Conservation (phyloP, 495 filamentous ascomycete genomes). For the Penicillium coprophilum region DNA sequence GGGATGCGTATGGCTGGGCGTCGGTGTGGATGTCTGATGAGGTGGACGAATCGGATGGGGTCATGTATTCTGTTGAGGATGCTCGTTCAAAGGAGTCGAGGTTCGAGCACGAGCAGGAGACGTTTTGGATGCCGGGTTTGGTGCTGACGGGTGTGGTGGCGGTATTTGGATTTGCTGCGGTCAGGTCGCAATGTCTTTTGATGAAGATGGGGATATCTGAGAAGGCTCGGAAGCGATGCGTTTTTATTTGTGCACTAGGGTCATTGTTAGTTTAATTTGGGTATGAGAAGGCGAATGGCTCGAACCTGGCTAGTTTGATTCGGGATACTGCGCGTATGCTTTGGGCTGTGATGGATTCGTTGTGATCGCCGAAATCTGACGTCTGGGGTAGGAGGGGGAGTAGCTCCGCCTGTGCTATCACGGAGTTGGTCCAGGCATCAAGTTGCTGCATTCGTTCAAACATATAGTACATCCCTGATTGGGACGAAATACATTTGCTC, state of each 20-base stretch:
- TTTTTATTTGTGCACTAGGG: conserved; percentile 58
- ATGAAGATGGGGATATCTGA: conserved; percentile 60
- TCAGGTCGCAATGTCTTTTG: conserved; percentile 58
- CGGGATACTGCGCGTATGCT: conserved; percentile 55
- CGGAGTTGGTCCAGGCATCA: conserved; percentile 50
- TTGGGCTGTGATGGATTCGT: conserved; percentile 48
- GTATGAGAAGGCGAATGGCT: not conserved
- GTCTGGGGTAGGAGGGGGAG: conserved; percentile 41
- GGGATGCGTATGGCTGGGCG: conserved; percentile 27
- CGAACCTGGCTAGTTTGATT: conserved; percentile 58
- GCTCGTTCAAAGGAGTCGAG: conserved; percentile 35
- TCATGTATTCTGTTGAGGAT: conserved; percentile 40
- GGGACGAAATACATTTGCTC: conserved; percentile 40
- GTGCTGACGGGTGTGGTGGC: conserved; percentile 24
- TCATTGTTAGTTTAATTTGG: conserved; percentile 7
- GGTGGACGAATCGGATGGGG: conserved; percentile 38
- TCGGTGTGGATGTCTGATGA: conserved; percentile 38
- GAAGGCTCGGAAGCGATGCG: conserved; percentile 60
- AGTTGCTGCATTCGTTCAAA: conserved; percentile 57
- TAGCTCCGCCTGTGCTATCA: conserved; percentile 47
- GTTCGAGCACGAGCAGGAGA: conserved; percentile 39
- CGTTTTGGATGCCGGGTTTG: conserved; percentile 34
- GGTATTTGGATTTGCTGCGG: conserved; percentile 33
- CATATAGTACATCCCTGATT: conserved; percentile 44
- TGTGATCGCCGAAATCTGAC: conserved; percentile 39